A percentile compares a stretch with the other conserved stretches of the same genome.
phyloP scores from a whole-genome alignment of 345 rosid genomes.

The Linum trigynum region DNA sequence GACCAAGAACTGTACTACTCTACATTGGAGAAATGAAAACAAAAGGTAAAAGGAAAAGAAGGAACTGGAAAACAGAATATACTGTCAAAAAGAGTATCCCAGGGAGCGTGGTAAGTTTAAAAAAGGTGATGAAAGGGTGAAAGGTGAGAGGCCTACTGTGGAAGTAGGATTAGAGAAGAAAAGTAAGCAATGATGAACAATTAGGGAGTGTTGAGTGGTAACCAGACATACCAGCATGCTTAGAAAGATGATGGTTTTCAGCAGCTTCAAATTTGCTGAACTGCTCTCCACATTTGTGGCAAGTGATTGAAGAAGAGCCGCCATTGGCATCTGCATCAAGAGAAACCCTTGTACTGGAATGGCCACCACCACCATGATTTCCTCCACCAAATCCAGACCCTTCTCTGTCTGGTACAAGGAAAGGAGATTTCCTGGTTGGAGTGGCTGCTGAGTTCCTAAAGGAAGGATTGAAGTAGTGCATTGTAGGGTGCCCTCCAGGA shows the following conservation, averaged over 20 bases:
- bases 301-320: slow-evolving; percentile 42
- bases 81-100: too few relatives aligned
- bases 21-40: too few relatives aligned
- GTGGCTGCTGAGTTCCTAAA: slow-evolving; percentile 40
- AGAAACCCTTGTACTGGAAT: slow-evolving; percentile 45
- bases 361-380: slow-evolving; percentile 28
- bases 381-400: slow-evolving; percentile 36
- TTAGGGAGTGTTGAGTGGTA: background rate
- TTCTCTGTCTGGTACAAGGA: slow-evolving; percentile 41
- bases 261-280: slow-evolving; percentile 90
- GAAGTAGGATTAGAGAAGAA: background rate
- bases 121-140: background rate
- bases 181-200: background rate
- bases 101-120: too few relatives aligned
- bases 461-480: slow-evolving; percentile 73
- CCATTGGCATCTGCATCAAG: slow-evolving; percentile 52
- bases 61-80: background rate
- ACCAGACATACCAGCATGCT: slow-evolving; percentile 68
- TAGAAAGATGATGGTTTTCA: slow-evolving; percentile 93
- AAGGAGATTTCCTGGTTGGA: slow-evolving; percentile 41
- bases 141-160: background rate
- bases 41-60: background rate
- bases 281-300: slow-evolving; percentile 96
- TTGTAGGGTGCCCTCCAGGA: slow-evolving; percentile 48
- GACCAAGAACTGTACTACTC: background rate